Evolutionary conservation across 768 basidiomycete genomes (phyloP), one percentile per base, ranked within the genome.

Genomic region (Holtermanniella nyarrowii): DNA sequence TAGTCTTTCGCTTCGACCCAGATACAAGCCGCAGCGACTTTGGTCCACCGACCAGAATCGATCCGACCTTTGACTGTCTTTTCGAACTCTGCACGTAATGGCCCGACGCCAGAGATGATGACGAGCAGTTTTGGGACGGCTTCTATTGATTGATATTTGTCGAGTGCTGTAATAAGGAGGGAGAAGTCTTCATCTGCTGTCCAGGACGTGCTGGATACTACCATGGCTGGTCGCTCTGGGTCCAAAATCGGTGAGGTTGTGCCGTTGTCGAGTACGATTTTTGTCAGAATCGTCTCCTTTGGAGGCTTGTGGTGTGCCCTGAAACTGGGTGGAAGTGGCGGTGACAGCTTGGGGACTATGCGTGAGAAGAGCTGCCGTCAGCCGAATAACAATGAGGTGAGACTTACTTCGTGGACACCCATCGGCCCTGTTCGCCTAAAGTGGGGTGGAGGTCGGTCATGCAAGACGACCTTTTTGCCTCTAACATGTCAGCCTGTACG

Each of bases 191-290:
- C 95, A 62, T 99, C 95, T 4, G 88, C 81, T 0, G 95, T 97
- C 93, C 93, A 97, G 14, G 86, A 89, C 1, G 95, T 99, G 58
- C 88, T 87, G 21, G 86, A 88, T 23, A 99, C 82, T 16, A 96
- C 58, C 1, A 97, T 74, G 0, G 88, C 90, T 3, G 89, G 88
- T 51, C 91, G 77, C 56, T 88, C 86, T 1, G 73, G 61, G 26
- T 86, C 79, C 22, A 80, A 70, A 16, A 45, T 45, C 23, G 11
- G 51, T 26, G 39, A 53, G 46, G 37, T 20, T 23, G 46, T 73
- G 55, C 12, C 12, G 12, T 13, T 0, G 24, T 39, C 1, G 44
- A 43, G 22, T 22, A 24, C n/a, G 12, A 26, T 22, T 24, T n/a
- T 13, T n/a, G 52, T 53, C 26, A 25, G n/a, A 37, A 41, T 26